These are phyloP conservation scores for Usnea hakonensis DNA, from an alignment of 495 filamentous ascomycete species.

Conservation along the genomic window DNA sequence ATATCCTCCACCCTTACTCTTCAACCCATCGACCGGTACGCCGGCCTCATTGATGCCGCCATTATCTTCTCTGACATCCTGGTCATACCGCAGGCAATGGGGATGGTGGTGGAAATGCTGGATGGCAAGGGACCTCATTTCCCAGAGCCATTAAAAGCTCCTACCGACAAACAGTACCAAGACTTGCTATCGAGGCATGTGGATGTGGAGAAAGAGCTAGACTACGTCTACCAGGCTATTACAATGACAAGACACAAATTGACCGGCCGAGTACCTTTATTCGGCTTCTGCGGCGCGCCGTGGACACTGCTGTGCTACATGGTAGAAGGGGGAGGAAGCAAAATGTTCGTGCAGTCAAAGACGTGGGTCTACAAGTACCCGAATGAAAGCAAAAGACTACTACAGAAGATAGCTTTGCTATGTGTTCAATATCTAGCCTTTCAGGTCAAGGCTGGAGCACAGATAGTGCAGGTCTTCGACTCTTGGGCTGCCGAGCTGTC, in stretches of 20 bases:
- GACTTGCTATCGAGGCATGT: constrained; percentile 68
- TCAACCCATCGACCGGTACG: constrained; percentile 87
- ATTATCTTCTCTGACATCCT: constrained; percentile 99
- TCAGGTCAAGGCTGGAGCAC: constrained; percentile 84
- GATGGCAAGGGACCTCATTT: constrained; percentile 94
- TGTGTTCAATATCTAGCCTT: constrained; percentile 90
- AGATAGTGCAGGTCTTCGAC: constrained; percentile 96
- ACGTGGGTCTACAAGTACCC: constrained; percentile 93
- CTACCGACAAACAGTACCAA: constrained; percentile 71
- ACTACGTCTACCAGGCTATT: constrained; percentile 94
- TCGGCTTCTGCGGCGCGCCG: constrained; percentile 96
- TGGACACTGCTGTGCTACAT: constrained; percentile 98
- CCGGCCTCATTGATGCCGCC: constrained; percentile 84
- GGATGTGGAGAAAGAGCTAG: constrained; percentile 72
- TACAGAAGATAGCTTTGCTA: constrained; percentile 84
- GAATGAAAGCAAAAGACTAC: constrained; percentile 64
- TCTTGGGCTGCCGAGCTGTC: constrained; percentile 95
- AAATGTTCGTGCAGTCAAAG: constrained; percentile 84
- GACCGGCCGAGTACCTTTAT: constrained; percentile 77
- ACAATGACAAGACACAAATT: constrained; percentile 84
- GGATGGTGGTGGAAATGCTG: constrained; percentile 94
- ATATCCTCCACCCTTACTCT: constrained; percentile 85
- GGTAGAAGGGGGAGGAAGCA: constrained; percentile 93
- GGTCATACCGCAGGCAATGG: constrained; percentile 95
- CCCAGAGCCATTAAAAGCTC: constrained; percentile 69